A percentile compares a stretch with the other conserved stretches of the same genome.
Evolutionary conservation across 2,329 filamentous ascomycete genomes (phyloP).

Genomic region (Colletotrichum cuscutae): DNA sequence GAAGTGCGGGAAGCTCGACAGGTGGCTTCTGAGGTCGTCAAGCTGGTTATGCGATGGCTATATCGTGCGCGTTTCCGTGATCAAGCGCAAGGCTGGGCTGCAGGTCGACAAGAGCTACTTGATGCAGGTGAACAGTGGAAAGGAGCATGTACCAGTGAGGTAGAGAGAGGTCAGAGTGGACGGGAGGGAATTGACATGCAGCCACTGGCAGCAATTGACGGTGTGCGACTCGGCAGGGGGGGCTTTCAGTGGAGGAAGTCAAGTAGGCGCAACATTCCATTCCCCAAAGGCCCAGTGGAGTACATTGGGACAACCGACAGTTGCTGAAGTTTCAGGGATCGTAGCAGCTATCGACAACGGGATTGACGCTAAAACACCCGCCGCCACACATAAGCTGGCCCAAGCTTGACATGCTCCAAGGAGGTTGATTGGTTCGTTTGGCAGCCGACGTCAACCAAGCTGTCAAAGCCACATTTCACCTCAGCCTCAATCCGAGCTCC

Average conservation of each 20-base stretch:
- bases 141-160: background rate
- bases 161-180: slow-evolving; percentile 8
- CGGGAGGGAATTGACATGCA: slow-evolving; percentile 28
- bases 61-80: background rate
- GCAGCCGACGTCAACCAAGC: slow-evolving; percentile 8
- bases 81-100: slow-evolving; percentile 5
- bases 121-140: slow-evolving; percentile 9
- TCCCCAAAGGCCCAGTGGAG: background rate
- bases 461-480: slow-evolving; percentile 28
- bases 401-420: background rate
- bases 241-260: slow-evolving; percentile 6
- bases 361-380: slow-evolving; percentile 24
- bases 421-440: slow-evolving; percentile 12
- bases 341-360: slow-evolving; percentile 25
- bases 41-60: background rate
- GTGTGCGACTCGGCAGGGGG: slow-evolving; percentile 28
- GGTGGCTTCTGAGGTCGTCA: background rate
- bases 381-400: slow-evolving; percentile 24
- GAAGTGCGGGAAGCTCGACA: slow-evolving; percentile 18
- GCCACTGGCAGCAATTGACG: slow-evolving; percentile 31
- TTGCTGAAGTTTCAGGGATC: slow-evolving; percentile 33
- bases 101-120: slow-evolving; percentile 15
- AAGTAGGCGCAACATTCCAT: background rate
- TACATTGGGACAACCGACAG: background rate
- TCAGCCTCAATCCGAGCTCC: slow-evolving; percentile 28